Evolutionary conservation across 306 rosid genomes (phyloP).

Genomic region (Dalbergia cultrata): DNA sequence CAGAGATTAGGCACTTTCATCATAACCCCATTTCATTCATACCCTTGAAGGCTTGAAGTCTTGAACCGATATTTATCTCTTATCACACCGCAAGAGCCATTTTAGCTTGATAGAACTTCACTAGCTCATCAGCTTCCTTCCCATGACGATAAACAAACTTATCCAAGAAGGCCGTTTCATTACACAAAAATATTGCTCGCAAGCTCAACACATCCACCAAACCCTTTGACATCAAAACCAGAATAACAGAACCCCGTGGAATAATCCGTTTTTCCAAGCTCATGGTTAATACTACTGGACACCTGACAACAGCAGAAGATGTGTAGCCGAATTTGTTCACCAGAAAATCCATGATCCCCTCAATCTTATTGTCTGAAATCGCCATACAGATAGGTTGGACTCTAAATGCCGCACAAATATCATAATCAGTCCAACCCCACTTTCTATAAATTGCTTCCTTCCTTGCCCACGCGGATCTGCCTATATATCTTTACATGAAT

Average conservation of each 20-base stretch:
- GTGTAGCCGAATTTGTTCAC: not conserved
- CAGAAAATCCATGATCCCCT: not conserved
- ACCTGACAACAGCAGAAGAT: not conserved
- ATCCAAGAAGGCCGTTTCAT: slow-evolving; percentile 29
- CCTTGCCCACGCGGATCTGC: not conserved
- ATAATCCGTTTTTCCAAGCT: slow-evolving; percentile 32
- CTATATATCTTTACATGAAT: not conserved
- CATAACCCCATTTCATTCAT: not conserved
- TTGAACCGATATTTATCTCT: not conserved
- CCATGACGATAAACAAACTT: slow-evolving; percentile 44
- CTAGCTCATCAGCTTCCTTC: slow-evolving; percentile 43
- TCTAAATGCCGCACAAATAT: not conserved
- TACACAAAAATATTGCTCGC: not conserved
- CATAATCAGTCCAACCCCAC: not conserved
- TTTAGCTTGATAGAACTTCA: slow-evolving; percentile 37
- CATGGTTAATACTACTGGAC: not conserved
- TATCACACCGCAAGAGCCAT: slow-evolving; percentile 6
- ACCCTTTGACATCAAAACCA: slow-evolving; percentile 42
- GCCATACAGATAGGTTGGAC: not conserved
- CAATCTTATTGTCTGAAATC: not conserved
- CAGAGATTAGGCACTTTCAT: not conserved
- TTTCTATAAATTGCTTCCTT: not conserved
- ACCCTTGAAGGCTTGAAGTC: not conserved
- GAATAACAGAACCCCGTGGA: slow-evolving; percentile 53
- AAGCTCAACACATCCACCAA: not conserved